These are phyloP conservation scores for Alternaria incomplexa DNA, from an alignment of 2,329 filamentous ascomycete genomes.

Conservation along the genomic window DNA sequence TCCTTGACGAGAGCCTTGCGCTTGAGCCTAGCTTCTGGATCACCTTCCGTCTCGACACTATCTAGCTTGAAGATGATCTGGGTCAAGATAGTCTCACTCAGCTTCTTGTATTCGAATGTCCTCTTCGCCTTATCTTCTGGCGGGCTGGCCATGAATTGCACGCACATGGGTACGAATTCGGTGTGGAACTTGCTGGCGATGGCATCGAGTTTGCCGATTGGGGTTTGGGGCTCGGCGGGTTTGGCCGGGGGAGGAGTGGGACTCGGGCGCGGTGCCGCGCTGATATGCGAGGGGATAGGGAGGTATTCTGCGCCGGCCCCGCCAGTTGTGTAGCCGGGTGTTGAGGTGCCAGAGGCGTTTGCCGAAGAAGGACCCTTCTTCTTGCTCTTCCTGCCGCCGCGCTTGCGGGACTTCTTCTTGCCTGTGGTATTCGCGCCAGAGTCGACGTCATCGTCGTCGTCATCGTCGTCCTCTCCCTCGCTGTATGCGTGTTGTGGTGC, in stretches of 20 bases:
- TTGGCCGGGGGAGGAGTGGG: conserved; percentile 43
- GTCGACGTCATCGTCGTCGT: conserved; percentile 38
- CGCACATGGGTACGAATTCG: conserved; percentile 69
- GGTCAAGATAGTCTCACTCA: conserved; percentile 77
- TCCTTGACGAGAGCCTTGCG: conserved; percentile 76
- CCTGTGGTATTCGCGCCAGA: conserved; percentile 34
- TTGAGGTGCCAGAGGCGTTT: conserved; percentile 51
- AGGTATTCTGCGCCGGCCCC: conserved; percentile 46
- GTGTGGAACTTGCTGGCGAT: conserved; percentile 69
- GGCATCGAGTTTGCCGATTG: conserved; percentile 67
- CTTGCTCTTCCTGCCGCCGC: conserved; percentile 51
- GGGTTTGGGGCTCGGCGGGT: conserved; percentile 39
- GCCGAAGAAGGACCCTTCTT: conserved; percentile 52
- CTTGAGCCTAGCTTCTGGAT: conserved; percentile 66
- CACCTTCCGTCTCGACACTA: conserved; percentile 74
- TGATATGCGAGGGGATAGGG: conserved; percentile 45
- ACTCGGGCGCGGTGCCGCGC: conserved; percentile 40
- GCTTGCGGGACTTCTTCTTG: conserved; percentile 44
- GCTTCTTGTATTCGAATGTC: conserved; percentile 74
- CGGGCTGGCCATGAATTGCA: conserved; percentile 66
- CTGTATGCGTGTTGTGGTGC: conserved; percentile 34
- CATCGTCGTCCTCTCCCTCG: conserved; percentile 50
- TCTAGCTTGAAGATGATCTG: conserved; percentile 80
- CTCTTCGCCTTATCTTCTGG: conserved; percentile 67
- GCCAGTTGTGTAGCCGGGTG: conserved; percentile 48